A percentile compares a stretch with the other conserved stretches of the same genome.
Evolutionary conservation across 2,329 filamentous ascomycete genomes (phyloP).

Genomic region (Aspergillus ibericus): DNA sequence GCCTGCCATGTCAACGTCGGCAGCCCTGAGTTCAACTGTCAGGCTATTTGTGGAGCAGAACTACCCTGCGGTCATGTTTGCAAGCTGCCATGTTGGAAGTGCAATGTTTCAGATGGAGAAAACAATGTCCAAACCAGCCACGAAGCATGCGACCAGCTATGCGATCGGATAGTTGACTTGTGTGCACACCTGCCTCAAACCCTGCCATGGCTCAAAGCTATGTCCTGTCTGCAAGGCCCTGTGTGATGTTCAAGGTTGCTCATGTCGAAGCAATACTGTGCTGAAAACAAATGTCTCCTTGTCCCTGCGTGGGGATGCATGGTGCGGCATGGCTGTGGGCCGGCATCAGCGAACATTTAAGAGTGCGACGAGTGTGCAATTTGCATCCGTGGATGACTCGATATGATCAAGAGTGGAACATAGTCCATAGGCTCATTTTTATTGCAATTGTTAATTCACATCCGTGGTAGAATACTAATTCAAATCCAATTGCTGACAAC

Average conservation of each 20-base stretch:
- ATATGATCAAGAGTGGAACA: too few relatives aligned
- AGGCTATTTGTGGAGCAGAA: slow-evolving; percentile 44
- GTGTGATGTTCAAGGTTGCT: slow-evolving; percentile 59
- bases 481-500: too few relatives aligned
- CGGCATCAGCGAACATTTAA: too few relatives aligned
- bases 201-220: slow-evolving; percentile 52
- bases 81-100: slow-evolving; percentile 50
- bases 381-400: too few relatives aligned
- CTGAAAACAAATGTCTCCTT: slow-evolving; percentile 54
- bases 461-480: too few relatives aligned
- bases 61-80: slow-evolving; percentile 63
- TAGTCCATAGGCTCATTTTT: too few relatives aligned
- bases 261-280: slow-evolving; percentile 60
- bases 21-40: slow-evolving; percentile 48
- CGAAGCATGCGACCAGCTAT: slow-evolving; percentile 42
- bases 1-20: slow-evolving; percentile 53
- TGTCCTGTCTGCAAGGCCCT: slow-evolving; percentile 33
- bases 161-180: slow-evolving; percentile 58
- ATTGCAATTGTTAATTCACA: too few relatives aligned
- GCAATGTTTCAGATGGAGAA: slow-evolving; percentile 39
- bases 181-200: slow-evolving; percentile 52
- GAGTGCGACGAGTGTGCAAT: too few relatives aligned
- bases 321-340: too few relatives aligned
- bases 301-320: too few relatives aligned
- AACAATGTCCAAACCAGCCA: slow-evolving; percentile 45